phyloP scores from a whole-genome alignment of 148 eudicot species.

The Hydrangea macrophylla region DNA sequence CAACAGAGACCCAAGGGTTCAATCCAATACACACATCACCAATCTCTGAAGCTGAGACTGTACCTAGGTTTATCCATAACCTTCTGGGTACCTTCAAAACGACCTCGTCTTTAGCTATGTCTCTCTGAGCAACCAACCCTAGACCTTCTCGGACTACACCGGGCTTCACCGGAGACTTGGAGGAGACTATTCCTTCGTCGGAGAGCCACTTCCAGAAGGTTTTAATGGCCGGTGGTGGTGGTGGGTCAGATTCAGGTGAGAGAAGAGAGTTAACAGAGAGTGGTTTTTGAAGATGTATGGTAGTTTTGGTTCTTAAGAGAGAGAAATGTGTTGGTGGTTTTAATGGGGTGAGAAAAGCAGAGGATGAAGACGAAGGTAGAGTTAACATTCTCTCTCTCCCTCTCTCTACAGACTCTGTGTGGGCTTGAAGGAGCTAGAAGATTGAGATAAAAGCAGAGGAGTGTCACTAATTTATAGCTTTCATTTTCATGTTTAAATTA shows the following conservation, averaged over 20 bases:
- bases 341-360: slow-evolving; percentile 12
- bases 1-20: slow-evolving; percentile 91
- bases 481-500: no score
- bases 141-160: slow-evolving; percentile 66
- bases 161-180: slow-evolving; percentile 68
- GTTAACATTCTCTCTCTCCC: slow-evolving; percentile 21
- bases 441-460: slow-evolving; percentile 35
- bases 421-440: no score
- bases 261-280: slow-evolving; percentile 29
- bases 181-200: slow-evolving; percentile 55
- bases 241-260: slow-evolving; percentile 27
- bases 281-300: slow-evolving; percentile 16
- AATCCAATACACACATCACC: slow-evolving; percentile 68
- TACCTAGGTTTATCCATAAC: slow-evolving; percentile 79
- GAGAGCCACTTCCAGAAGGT: slow-evolving; percentile 87
- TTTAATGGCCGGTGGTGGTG: slow-evolving; percentile 36
- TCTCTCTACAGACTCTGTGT: no score
- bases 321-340: slow-evolving; percentile 10
- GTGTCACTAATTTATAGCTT: no score
- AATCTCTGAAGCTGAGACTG: slow-evolving; percentile 64
- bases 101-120: slow-evolving; percentile 65
- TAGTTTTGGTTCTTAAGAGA: slow-evolving; percentile 8
- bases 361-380: slow-evolving; percentile 20
- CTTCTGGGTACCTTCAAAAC: slow-evolving; percentile 87
- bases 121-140: slow-evolving; percentile 78